Percentiles rank a stretch among this genome's conserved stretches.
These are phyloP conservation scores for Malus orientalis DNA, from an alignment of 306 rosid species.

Conservation along the genomic window DNA sequence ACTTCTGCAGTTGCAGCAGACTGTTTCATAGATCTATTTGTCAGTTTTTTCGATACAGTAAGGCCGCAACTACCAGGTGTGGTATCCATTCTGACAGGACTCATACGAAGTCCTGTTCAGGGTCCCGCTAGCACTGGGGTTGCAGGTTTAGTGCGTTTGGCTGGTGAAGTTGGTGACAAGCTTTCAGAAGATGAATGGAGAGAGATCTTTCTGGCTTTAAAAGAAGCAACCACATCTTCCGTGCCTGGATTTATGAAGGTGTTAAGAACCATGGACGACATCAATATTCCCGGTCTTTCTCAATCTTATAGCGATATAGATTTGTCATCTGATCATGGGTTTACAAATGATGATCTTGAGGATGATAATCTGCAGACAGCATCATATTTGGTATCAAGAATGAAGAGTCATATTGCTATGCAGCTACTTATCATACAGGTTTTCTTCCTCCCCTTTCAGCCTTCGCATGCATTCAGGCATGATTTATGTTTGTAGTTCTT, in stretches of 20 bases:
- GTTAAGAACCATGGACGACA: slow-evolving; percentile 60
- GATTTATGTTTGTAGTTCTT: neutral
- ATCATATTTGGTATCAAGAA: slow-evolving; percentile 72
- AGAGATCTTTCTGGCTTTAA: slow-evolving; percentile 63
- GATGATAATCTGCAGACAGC: slow-evolving; percentile 86
- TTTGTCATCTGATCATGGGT: slow-evolving; percentile 54
- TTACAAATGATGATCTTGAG: slow-evolving; percentile 62
- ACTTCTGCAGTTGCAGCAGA: slow-evolving; percentile 79
- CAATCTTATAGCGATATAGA: slow-evolving; percentile 44
- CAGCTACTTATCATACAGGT: slow-evolving; percentile 92
- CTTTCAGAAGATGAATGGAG: slow-evolving; percentile 80
- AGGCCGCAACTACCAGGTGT: slow-evolving; percentile 79
- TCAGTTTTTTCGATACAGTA: slow-evolving; percentile 57
- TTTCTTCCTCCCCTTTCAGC: slow-evolving; percentile 25
- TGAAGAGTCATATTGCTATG: slow-evolving; percentile 76
- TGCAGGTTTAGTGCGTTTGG: slow-evolving; percentile 70
- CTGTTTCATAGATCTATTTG: slow-evolving; percentile 70
- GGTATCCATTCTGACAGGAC: slow-evolving; percentile 60
- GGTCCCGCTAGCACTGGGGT: slow-evolving; percentile 92
- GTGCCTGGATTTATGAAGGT: slow-evolving; percentile 79
- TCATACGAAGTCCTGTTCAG: slow-evolving; percentile 77
- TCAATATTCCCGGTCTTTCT: slow-evolving; percentile 43
- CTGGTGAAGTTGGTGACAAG: slow-evolving; percentile 62
- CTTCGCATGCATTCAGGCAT: slow-evolving; percentile 3
- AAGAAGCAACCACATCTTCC: slow-evolving; percentile 65